Base-by-base conservation (phyloP, 345 rosid genomes). In the Conringia planisiliqua region DNA sequence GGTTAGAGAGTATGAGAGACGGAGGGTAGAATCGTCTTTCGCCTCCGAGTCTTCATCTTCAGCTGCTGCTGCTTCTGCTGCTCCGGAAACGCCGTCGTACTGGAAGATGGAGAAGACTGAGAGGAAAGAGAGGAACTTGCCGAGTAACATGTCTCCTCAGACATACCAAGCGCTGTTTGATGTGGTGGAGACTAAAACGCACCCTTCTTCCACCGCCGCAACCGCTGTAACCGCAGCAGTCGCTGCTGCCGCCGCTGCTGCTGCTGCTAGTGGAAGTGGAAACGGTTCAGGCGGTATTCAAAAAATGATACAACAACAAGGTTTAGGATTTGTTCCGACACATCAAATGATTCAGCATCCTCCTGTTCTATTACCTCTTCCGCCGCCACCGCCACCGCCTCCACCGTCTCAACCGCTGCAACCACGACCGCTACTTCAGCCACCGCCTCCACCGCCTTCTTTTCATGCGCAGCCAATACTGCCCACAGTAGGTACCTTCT, bases 61-160 rank as follows among this genome's bases (percentile, higher is more conserved):
- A 33, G 76, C 89, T 22, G 32, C n/a, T n/a, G n/a, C n/a, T n/a
- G n/a, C n/a, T n/a, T n/a, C n/a, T n/a, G n/a, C n/a, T n/a, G n/a
- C 48, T 55, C 56, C 12, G 0, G 62, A 65, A 32, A 64, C 77
- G 77, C 2, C 27, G 48, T 67, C 78, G 42, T 93, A 90, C 51
- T 93, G 98, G 98, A 85, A 83, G 71, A 85, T 90, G 82, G 98
- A 88, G 79, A 93, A 86, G 83, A 85, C 72, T 77, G 92, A 85
- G 63, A 84, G 96, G 70, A 93, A 93, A 85, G 92, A 86, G 30
- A 86, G 78, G 70, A 90, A 82, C 78, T 83, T 93, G 75, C 98
- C 97, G 8, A 84, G 89, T 68, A 89, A 89, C 72, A 86, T 90
- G 90, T 57, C 89, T 73, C 77, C 78, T 71, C 85, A 88, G 46